Conservation (phyloP, 352 stramenopile genomes). For the Plasmopara viticola region DNA sequence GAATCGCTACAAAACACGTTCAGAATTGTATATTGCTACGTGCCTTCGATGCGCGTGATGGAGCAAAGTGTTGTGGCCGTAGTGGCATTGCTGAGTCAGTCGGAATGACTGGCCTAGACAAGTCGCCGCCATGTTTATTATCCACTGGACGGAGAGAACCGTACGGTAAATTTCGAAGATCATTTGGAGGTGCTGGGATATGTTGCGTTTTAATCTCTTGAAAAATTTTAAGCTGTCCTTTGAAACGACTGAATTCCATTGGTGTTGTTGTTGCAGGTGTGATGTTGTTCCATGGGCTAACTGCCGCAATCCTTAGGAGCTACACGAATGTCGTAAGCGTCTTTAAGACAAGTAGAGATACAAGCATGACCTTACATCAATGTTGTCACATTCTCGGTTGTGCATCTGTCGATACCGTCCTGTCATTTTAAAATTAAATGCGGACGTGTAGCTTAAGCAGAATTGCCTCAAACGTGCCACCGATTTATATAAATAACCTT, state of each 20-base stretch:
- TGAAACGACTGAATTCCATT: conserved; percentile 9
- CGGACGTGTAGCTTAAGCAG: too few species aligned
- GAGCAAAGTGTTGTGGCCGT: conserved; percentile 3
- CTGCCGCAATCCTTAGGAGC: conserved; percentile 7
- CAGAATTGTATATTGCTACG: too few species aligned
- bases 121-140: conserved; percentile 6
- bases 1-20: too few species aligned
- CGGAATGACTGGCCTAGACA: conserved; percentile 2
- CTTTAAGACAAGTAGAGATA: background rate
- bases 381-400: background rate
- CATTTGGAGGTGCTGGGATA: conserved; percentile 7
- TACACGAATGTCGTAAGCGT: conserved; percentile 1
- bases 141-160: conserved; percentile 20
- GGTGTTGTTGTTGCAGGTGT: conserved; percentile 20
- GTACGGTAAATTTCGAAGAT: conserved; percentile 15
- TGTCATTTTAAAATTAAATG: too few species aligned
- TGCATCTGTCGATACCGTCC: conserved; percentile 3
- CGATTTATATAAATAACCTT: too few species aligned
- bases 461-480: too few species aligned
- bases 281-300: conserved; percentile 19
- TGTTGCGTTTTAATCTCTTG: conserved; percentile 5
- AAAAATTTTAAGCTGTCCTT: conserved; percentile 2
- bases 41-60: conserved; percentile 15
- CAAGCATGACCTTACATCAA: background rate
- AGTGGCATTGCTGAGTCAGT: conserved; percentile 3